Evolutionary conservation across 2,329 filamentous ascomycete species (phyloP).

Genomic region (Monilinia polystroma): DNA sequence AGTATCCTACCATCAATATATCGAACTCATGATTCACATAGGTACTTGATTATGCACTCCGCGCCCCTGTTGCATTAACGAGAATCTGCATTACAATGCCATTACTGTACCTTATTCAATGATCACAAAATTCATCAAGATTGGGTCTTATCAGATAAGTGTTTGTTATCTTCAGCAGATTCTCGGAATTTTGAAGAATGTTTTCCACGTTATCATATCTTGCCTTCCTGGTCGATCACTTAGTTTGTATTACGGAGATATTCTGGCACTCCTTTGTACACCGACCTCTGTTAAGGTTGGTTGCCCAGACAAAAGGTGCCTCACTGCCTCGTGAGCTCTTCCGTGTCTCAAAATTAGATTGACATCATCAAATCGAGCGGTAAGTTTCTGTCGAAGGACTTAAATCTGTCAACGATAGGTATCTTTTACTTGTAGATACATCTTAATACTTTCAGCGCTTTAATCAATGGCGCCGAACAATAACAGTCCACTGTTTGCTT

Average conservation of each 20-base stretch:
- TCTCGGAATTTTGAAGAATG: not conserved
- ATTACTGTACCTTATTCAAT: not conserved
- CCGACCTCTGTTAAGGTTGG: conserved; percentile 12
- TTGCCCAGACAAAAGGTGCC: conserved; percentile 21
- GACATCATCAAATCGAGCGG: conserved; percentile 7
- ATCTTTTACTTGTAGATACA: conserved; percentile 1
- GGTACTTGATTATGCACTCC: not conserved
- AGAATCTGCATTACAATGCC: not conserved
- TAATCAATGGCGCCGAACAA: conserved; percentile 29
- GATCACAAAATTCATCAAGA: not conserved
- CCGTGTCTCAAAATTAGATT: conserved; percentile 11
- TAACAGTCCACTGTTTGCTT: conserved; percentile 38
- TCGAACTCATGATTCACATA: not conserved
- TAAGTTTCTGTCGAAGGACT: conserved; percentile 2
- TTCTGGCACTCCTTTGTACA: conserved; percentile 17
- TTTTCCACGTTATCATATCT: not conserved
- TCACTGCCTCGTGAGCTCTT: conserved; percentile 17
- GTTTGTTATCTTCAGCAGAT: not conserved
- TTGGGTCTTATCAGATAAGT: not conserved
- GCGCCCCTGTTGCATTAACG: conserved; percentile 5
- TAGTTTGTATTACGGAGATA: conserved; percentile 6
- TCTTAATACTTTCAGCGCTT: not conserved
- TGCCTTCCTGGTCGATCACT: conserved; percentile 1
- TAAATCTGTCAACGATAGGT: not conserved
- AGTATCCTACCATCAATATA: not conserved